phyloP scores from a whole-genome alignment of 2,329 filamentous ascomycete species.

The Cercospora zeae-maydis region DNA sequence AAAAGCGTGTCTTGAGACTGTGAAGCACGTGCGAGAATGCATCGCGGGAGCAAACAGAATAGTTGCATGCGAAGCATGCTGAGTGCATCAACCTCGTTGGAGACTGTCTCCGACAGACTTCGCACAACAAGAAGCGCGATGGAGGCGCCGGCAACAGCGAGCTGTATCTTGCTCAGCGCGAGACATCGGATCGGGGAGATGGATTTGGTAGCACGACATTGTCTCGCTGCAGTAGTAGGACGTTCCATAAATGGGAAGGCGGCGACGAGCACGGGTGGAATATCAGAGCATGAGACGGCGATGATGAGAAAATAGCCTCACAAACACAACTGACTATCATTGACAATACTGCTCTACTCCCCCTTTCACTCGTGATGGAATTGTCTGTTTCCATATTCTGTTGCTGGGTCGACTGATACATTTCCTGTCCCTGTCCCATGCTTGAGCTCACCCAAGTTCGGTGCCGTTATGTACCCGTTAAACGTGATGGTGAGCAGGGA shows the following conservation, averaged over 20 bases:
- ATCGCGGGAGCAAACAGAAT: background rate
- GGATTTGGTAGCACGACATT: background rate
- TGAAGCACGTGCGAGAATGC: background rate
- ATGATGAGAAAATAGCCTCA: background rate
- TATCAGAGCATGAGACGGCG: background rate
- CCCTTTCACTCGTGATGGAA: background rate
- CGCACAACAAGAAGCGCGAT: background rate
- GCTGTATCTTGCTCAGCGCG: background rate
- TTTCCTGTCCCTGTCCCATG: background rate
- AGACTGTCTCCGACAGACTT: background rate
- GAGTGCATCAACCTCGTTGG: background rate
- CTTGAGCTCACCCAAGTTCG: background rate
- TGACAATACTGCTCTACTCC: background rate
- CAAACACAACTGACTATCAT: background rate
- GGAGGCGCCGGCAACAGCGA: background rate
- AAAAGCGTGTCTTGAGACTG: background rate
- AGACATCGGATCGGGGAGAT: background rate
- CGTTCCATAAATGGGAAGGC: background rate
- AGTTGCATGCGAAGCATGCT: background rate
- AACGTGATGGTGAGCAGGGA: background rate
- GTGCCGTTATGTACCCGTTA: background rate
- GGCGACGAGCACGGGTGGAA: background rate
- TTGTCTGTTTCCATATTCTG: background rate
- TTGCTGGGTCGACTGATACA: background rate
- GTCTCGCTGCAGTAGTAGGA: background rate